phyloP scores from a whole-genome alignment of 805 yeast genomes.

The Spathaspora gorwiae region DNA sequence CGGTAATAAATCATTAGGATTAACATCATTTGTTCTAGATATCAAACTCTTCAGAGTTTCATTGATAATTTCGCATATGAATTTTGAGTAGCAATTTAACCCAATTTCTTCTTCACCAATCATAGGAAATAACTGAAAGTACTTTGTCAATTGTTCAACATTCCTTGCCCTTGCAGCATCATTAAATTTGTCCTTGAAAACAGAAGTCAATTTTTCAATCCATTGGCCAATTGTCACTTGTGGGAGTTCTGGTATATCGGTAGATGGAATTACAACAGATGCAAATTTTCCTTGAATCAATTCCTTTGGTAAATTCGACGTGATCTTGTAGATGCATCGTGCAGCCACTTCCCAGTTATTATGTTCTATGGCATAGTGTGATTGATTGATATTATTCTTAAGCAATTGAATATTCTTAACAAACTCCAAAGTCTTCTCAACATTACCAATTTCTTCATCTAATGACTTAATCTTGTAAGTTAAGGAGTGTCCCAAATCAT shows the following conservation, averaged over 20 bases:
- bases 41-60: conserved; percentile 70
- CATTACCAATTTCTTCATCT: conserved; percentile 66
- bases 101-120: conserved; percentile 72
- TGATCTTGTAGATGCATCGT: conserved; percentile 45
- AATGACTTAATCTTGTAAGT: conserved; percentile 65
- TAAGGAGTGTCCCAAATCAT: conserved; percentile 59
- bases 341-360: conserved; percentile 79
- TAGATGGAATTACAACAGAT: conserved; percentile 75
- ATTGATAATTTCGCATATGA: conserved; percentile 80
- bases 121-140: conserved; percentile 83
- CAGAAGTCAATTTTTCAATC: conserved; percentile 50
- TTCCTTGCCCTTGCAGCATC: conserved; percentile 64
- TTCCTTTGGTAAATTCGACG: conserved; percentile 45
- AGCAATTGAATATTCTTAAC: conserved; percentile 64
- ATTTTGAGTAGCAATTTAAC: conserved; percentile 73
- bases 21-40: conserved; percentile 20
- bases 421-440: conserved; percentile 56
- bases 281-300: conserved; percentile 66
- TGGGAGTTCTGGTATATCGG: conserved; percentile 82
- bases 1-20: conserved; percentile 21
- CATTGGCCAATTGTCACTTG: conserved; percentile 50
- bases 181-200: conserved; percentile 61
- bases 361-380: conserved; percentile 63
- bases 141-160: conserved; percentile 67
- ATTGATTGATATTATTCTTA: conserved; percentile 60